Conservation (phyloP, 2,329 filamentous ascomycete species). For the Penicillium glabrum region DNA sequence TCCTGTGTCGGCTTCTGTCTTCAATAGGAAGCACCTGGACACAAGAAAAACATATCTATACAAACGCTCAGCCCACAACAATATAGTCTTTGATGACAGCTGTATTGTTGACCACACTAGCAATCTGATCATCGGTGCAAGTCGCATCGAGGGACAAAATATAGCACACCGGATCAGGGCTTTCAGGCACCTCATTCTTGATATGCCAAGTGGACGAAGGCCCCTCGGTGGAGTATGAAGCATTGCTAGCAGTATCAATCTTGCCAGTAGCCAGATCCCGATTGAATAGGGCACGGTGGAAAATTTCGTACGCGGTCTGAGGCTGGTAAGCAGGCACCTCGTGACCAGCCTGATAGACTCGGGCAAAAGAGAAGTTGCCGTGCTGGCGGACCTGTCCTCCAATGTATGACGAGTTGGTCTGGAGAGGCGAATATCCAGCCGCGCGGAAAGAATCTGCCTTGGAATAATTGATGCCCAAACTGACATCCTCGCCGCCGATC, state of each 20-base stretch:
- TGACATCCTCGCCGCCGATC: conserved; percentile 56
- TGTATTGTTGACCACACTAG: conserved; percentile 44
- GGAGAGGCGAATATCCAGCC: conserved; percentile 52
- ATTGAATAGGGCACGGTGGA: conserved; percentile 52
- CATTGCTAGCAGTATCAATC: conserved; percentile 35
- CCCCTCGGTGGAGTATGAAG: conserved; percentile 41
- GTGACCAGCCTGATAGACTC: conserved; percentile 51
- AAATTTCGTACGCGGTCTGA: conserved; percentile 55
- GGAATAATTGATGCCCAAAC: conserved; percentile 50
- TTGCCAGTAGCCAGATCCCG: conserved; percentile 58
- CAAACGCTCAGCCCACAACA: conserved; percentile 31
- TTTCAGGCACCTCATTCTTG: conserved; percentile 45
- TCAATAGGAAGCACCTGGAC: neutral
- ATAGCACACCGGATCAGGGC: conserved; percentile 47
- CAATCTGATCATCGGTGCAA: conserved; percentile 48
- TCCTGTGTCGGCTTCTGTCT: neutral
- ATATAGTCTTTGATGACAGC: conserved; percentile 50
- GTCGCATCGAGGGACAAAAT: conserved; percentile 37
- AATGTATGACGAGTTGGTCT: conserved; percentile 43
- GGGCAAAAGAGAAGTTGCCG: conserved; percentile 51
- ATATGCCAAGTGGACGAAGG: conserved; percentile 44
- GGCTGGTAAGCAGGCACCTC: conserved; percentile 56
- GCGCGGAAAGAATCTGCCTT: conserved; percentile 45
- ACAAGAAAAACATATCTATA: neutral
- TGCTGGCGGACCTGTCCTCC: conserved; percentile 50